Evolutionary conservation across 306 rosid species (phyloP).

Genomic region (Lathyrus aphaca): DNA sequence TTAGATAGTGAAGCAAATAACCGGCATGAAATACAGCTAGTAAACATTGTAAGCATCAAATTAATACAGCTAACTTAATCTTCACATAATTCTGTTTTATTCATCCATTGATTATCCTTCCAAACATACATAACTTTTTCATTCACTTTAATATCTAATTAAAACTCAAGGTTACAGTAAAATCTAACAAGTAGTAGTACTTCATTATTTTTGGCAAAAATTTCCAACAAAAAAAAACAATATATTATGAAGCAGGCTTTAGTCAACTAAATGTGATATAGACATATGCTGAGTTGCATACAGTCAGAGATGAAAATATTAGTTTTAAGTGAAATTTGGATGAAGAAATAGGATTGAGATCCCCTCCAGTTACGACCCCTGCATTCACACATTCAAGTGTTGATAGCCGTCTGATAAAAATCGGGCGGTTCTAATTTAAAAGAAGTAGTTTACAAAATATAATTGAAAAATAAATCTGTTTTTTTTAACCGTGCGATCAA

Average conservation of each 20-base stretch:
- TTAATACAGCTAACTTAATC: neutral
- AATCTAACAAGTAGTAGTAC: neutral
- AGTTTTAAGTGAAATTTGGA: neutral
- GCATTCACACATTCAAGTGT: too few species aligned
- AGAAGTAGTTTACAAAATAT: too few species aligned
- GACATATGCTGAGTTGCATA: neutral
- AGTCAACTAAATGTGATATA: slow-evolving; percentile 16
- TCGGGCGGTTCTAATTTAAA: too few species aligned
- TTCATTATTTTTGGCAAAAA: neutral
- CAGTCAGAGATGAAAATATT: neutral
- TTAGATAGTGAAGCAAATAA: too few species aligned
- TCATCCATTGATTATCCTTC: neutral
- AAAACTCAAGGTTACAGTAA: neutral
- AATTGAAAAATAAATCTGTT: too few species aligned
- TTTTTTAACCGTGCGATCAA: too few species aligned
- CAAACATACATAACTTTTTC: neutral
- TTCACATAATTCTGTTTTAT: neutral
- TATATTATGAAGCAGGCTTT: slow-evolving; percentile 20
- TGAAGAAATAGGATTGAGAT: neutral
- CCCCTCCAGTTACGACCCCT: too few species aligned
- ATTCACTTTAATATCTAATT: neutral
- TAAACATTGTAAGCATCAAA: slow-evolving; percentile 30
- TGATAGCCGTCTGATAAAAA: too few species aligned
- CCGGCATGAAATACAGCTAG: too few species aligned
- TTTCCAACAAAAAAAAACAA: neutral